A percentile compares a stretch with the other conserved stretches of the same genome.
Conservation (phyloP, 768 basidiomycete genomes). For the Rubroboletus satanas region DNA sequence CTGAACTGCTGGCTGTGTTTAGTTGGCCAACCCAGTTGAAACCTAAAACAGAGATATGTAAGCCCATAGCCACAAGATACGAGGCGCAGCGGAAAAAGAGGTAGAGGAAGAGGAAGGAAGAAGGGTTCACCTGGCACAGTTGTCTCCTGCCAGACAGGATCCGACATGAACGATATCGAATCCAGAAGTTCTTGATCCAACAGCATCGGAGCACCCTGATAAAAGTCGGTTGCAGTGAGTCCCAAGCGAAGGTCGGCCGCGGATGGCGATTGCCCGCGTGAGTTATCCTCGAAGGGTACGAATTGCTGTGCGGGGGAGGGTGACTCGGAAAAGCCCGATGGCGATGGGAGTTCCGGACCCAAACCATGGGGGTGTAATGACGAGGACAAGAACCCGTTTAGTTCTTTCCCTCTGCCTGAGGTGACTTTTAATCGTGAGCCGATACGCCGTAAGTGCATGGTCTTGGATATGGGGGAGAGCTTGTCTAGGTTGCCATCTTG, state of each 20-base stretch:
- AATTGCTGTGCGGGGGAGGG: constrained; percentile 33
- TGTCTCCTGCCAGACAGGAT: constrained; percentile 56
- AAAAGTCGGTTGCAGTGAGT: constrained; percentile 36
- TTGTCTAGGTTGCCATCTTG: constrained; percentile 37
- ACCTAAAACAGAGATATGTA: constrained; percentile 19
- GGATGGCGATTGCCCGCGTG: constrained; percentile 11
- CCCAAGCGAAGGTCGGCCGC: constrained; percentile 4
- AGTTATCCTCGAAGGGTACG: constrained; percentile 39
- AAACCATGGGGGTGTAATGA: background rate
- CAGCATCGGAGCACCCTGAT: constrained; percentile 45
- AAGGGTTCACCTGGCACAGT: constrained; percentile 47
- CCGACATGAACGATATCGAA: constrained; percentile 55
- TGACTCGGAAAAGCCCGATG: constrained; percentile 35
- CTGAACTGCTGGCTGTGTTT: constrained; percentile 11
- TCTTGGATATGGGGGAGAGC: constrained; percentile 16
- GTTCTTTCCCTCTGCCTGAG: constrained; percentile 14
- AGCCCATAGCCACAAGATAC: background rate
- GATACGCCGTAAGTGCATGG: constrained; percentile 18
- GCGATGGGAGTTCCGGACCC: constrained; percentile 21
- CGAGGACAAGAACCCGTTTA: background rate
- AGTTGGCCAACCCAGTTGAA: constrained; percentile 37
- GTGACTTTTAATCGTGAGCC: constrained; percentile 9
- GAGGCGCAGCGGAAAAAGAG: background rate
- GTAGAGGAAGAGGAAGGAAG: background rate
- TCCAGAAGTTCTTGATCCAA: constrained; percentile 60